Conservation (phyloP, 1,284 basidiomycete genomes). For the Fomitopsis pinicola region DNA sequence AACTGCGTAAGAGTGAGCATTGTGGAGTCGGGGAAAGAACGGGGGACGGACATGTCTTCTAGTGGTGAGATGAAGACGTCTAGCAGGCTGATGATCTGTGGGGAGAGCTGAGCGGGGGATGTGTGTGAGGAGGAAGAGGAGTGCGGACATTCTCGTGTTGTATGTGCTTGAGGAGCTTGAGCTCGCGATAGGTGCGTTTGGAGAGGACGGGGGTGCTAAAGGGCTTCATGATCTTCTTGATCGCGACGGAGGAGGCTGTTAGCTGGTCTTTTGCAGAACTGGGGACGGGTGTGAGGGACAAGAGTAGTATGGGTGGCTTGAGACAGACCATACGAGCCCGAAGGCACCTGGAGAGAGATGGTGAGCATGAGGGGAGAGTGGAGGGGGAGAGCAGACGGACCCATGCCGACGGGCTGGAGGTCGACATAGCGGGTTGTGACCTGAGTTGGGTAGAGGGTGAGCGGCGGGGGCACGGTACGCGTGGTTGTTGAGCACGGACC, state of each 20-base stretch:
- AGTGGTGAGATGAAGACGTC: constrained; percentile 99
- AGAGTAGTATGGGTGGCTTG: neutral
- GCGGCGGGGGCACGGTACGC: neutral
- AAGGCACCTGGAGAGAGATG: constrained; percentile 67
- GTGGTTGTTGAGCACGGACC: constrained; percentile 34
- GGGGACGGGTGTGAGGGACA: neutral
- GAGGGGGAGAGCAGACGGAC: constrained; percentile 41
- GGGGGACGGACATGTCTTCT: constrained; percentile 82
- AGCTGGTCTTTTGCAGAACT: constrained; percentile 98
- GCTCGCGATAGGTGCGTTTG: constrained; percentile 97
- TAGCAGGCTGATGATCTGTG: constrained; percentile 94
- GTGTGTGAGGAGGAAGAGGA: neutral
- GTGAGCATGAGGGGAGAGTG: constrained; percentile 13
- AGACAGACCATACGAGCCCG: constrained; percentile 86
- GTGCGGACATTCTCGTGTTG: constrained; percentile 91
- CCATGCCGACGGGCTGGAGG: constrained; percentile 99
- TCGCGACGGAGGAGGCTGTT: constrained; percentile 87
- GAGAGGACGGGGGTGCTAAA: constrained; percentile 92
- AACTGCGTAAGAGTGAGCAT: constrained; percentile 43
- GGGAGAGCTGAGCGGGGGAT: constrained; percentile 3
- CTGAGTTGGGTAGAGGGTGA: constrained; percentile 36
- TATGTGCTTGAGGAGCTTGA: constrained; percentile 98
- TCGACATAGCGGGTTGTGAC: constrained; percentile 99
- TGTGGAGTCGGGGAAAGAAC: constrained; percentile 1
- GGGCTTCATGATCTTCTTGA: constrained; percentile 87